Evolutionary conservation across 306 rosid species (phyloP), one percentile per base, ranked within the genome.

Genomic region (Elaeagnus macrophylla): DNA sequence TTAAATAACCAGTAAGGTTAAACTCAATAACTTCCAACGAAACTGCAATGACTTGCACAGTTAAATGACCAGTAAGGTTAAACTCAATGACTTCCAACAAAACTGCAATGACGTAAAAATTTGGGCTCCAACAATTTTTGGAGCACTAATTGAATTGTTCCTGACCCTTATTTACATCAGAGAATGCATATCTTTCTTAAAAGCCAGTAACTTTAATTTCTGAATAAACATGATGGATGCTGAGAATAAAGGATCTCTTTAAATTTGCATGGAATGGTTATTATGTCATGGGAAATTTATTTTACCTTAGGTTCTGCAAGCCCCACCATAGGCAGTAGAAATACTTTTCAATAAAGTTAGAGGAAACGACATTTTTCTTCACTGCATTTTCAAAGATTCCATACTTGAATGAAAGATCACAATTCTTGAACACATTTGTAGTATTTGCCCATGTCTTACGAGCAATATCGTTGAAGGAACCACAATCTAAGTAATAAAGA

Each of bases 241-340:
- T 42, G n/a, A 9, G 51, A 50, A 42, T 46, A 14, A 45, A 48
- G 53, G 39, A 16, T 25, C 32, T 32, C 12, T 12, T 6, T 13
- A 47, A 35, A 36, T 48, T 42, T 12, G 15, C 54, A 11, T 18
- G 20, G 9, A 42, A 51, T 39, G 20, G 48, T 1, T 15, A 45
- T 39, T 16, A 8, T 25, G 55, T 42, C 20, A 37, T 39, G 55
- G 45, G 25, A 62, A 48, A 65, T 45, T 49, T 39, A 74, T 53
- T 25, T 25, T 86, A 91, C 99, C 99, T 87, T 64, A 91, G 71
- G 64, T 91, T 90, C 68, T 91, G 99, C 68, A 91, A 64, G 54
- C 99, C 99, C 99, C 99, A 87, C 99, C 99, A 91, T 53, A 91
- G 75, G 76, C 95, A 84, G 71, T 87, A 91, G 37, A 91, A 81